Percentiles rank a stretch among this genome's conserved stretches.
phyloP scores from a whole-genome alignment of 805 yeast genomes.

The Candida silvicultrix region DNA sequence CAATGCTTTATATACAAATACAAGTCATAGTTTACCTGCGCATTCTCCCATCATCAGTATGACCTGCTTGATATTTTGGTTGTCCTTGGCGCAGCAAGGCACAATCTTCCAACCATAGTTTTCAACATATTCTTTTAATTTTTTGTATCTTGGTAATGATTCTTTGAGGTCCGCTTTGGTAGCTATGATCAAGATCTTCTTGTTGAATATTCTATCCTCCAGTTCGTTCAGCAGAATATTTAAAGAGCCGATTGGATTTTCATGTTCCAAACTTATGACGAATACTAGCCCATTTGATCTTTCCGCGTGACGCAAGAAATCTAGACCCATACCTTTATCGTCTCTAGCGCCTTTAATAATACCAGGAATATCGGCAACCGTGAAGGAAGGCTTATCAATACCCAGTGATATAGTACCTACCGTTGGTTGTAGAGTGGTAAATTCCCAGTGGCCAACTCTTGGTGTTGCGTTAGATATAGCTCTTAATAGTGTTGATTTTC shows the following conservation, averaged over 20 bases:
- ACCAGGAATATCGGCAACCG: constrained; percentile 98
- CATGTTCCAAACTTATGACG: constrained; percentile 70
- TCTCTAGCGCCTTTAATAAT: constrained; percentile 81
- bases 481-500: constrained; percentile 82
- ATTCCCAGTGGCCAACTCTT: constrained; percentile 93
- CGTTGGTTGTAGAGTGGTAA: constrained; percentile 88
- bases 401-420: constrained; percentile 78
- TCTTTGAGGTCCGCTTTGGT: constrained; percentile 86
- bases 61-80: constrained; percentile 67
- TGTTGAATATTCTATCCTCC: constrained; percentile 57
- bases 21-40: constrained; percentile 19
- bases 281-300: constrained; percentile 86
- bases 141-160: constrained; percentile 39
- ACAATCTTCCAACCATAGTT: constrained; percentile 56
- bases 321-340: constrained; percentile 90
- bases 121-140: constrained; percentile 39
- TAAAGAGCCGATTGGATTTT: constrained; percentile 63
- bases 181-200: constrained; percentile 71
- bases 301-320: constrained; percentile 87
- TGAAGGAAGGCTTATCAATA: constrained; percentile 58
- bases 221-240: constrained; percentile 60
- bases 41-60: constrained; percentile 64
- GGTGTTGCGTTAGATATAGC: constrained; percentile 90
- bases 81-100: constrained; percentile 78
- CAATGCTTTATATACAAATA: neutral